Evolutionary conservation across 805 yeast species (phyloP).

Genomic region (Jamesozyma gamospora): DNA sequence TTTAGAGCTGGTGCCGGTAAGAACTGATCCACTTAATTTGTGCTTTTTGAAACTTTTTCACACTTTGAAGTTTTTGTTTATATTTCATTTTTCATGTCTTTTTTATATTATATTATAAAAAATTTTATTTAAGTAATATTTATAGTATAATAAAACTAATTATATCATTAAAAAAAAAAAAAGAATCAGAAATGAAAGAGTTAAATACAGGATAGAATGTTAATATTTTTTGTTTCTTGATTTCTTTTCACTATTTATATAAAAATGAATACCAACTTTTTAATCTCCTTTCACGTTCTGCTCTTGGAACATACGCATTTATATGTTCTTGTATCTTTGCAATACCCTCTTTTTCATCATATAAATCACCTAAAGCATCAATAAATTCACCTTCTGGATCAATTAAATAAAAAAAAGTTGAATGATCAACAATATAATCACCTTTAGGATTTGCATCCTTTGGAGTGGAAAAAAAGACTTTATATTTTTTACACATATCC

Average conservation of each 20-base stretch:
- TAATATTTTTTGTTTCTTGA: too few species aligned
- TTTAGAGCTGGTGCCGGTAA: constrained; percentile 94
- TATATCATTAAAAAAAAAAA: too few species aligned
- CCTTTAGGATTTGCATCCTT: constrained; percentile 86
- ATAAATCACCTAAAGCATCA: constrained; percentile 89
- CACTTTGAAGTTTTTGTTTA: too few species aligned
- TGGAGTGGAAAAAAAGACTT: constrained; percentile 97
- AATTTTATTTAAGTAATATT: too few species aligned
- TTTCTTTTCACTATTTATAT: constrained; percentile 17
- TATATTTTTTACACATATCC: constrained; percentile 70
- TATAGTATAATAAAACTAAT: too few species aligned
- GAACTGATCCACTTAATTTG: constrained; percentile 32
- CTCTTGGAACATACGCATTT: constrained; percentile 65
- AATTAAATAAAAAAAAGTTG: constrained; percentile 92
- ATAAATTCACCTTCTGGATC: constrained; percentile 94
- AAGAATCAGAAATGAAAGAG: too few species aligned
- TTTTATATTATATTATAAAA: background rate
- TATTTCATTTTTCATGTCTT: background rate
- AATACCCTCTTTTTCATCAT: constrained; percentile 65
- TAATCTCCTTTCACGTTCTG: constrained; percentile 56
- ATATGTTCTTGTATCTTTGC: constrained; percentile 69
- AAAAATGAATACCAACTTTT: constrained; percentile 43
- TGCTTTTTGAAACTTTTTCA: background rate
- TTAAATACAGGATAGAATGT: too few species aligned
- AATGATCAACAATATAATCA: constrained; percentile 92